A percentile compares a stretch with the other conserved stretches of the same genome.
Conservation (phyloP, 345 rosid species). For the Viola odorata region DNA sequence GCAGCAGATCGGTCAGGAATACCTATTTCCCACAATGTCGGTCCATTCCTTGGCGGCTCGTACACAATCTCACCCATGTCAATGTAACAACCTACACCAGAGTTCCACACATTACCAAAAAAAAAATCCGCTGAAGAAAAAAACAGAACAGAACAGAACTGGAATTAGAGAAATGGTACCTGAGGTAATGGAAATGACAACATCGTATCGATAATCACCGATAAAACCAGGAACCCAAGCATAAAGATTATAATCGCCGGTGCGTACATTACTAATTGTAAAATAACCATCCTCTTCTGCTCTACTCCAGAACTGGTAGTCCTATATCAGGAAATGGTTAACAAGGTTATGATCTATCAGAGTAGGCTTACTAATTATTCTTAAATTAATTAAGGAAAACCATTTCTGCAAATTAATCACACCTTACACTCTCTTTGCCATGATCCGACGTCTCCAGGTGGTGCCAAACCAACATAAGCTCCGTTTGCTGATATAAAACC, state of each 20-base stretch:
- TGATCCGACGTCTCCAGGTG: conserved; percentile 27
- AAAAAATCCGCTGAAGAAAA: not conserved
- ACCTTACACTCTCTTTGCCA: conserved; percentile 19
- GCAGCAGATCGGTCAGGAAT: conserved; percentile 81
- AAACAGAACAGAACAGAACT: not conserved
- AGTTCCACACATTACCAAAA: conserved; percentile 4
- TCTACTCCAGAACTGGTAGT: conserved; percentile 79
- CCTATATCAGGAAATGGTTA: conserved; percentile 27
- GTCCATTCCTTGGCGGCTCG: conserved; percentile 83
- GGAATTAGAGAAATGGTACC: conserved; percentile 29
- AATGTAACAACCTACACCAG: conserved; percentile 40
- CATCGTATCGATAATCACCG: conserved; percentile 64
- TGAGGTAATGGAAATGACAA: conserved; percentile 37
- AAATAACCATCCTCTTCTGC: conserved; percentile 62
- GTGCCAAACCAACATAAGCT: conserved; percentile 25
- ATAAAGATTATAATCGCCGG: conserved; percentile 61
- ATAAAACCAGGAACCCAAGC: conserved; percentile 87
- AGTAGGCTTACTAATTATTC: too few species aligned
- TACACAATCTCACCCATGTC: conserved; percentile 63
- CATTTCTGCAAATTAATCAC: not conserved
- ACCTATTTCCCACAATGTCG: conserved; percentile 96
- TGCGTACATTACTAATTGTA: conserved; percentile 37
- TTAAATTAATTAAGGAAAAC: too few species aligned
- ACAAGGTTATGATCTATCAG: not conserved
- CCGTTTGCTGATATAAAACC: conserved; percentile 14